Conservation (phyloP, 352 stramenopile species). For the Pythium biforme region DNA sequence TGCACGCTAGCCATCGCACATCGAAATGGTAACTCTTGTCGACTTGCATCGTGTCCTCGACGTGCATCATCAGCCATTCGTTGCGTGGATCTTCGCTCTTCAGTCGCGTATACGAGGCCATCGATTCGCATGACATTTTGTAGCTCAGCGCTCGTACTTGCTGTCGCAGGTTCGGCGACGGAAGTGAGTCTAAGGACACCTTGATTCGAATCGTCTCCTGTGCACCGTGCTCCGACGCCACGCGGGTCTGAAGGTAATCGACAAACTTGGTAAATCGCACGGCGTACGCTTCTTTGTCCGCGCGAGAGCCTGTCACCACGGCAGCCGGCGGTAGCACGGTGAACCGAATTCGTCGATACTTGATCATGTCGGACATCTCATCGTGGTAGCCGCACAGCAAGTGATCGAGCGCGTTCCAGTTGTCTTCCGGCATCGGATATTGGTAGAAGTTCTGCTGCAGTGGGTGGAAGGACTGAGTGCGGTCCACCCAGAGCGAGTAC, state of each 20-base stretch:
- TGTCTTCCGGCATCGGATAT: constrained; percentile 67
- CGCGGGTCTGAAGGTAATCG: constrained; percentile 61
- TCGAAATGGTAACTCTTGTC: constrained; percentile 68
- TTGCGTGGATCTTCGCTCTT: constrained; percentile 53
- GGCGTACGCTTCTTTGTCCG: constrained; percentile 34
- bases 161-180: constrained; percentile 14
- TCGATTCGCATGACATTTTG: constrained; percentile 44
- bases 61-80: constrained; percentile 70
- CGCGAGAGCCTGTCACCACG: constrained; percentile 5
- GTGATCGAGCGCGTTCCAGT: constrained; percentile 79
- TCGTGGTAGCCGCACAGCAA: constrained; percentile 76
- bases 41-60: constrained; percentile 63
- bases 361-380: constrained; percentile 68
- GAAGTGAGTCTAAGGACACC: constrained; percentile 31
- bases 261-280: constrained; percentile 60
- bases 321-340: constrained; percentile 47
- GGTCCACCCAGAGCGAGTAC: constrained; percentile 70
- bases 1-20: constrained; percentile 78
- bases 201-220: constrained; percentile 51
- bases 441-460: constrained; percentile 72
- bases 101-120: constrained; percentile 27
- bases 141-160: constrained; percentile 30
- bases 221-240: constrained; percentile 48
- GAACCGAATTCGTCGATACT: constrained; percentile 73
- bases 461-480: constrained; percentile 66